A percentile compares a stretch with the other conserved stretches of the same genome.
phyloP scores from a whole-genome alignment of 2,329 filamentous ascomycete genomes.

The Albifimbria verrucaria region DNA sequence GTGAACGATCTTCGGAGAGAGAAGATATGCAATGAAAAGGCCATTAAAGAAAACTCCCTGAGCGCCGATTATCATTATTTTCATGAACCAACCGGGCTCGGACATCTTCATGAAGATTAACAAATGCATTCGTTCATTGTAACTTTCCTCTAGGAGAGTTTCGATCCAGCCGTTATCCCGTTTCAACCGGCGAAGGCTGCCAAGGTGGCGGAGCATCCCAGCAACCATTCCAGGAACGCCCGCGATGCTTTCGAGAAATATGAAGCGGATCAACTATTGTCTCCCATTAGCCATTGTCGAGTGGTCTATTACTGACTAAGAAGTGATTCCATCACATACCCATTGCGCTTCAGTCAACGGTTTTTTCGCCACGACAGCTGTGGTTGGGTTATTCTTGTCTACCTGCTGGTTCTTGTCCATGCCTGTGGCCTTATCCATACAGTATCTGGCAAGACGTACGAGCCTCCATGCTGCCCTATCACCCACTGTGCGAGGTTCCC shows the following conservation, averaged over 20 bases:
- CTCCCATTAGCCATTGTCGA: no score
- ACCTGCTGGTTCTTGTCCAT: conserved; percentile 68
- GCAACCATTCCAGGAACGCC: conserved; percentile 97
- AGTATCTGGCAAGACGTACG: conserved; percentile 72
- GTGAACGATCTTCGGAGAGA: conserved; percentile 84
- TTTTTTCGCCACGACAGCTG: conserved; percentile 48
- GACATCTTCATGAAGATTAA: conserved; percentile 91
- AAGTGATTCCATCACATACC: conserved; percentile 35
- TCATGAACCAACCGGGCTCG: conserved; percentile 75
- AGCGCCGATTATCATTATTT: conserved; percentile 82
- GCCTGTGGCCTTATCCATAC: conserved; percentile 79
- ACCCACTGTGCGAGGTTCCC: conserved; percentile 66
- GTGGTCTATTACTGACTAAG: no score
- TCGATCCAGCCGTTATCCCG: conserved; percentile 97
- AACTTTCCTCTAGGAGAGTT: conserved; percentile 83
- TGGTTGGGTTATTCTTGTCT: conserved; percentile 55
- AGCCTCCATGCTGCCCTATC: conserved; percentile 77
- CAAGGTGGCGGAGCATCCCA: conserved; percentile 87
- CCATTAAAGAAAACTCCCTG: conserved; percentile 97
- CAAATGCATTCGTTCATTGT: conserved; percentile 92
- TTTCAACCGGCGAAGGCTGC: conserved; percentile 79
- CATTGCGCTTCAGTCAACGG: conserved; percentile 83
- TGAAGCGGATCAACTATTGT: conserved; percentile 66
- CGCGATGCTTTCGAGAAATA: conserved; percentile 93
- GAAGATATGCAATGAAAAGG: conserved; percentile 83